A percentile compares a stretch with the other conserved stretches of the same genome.
phyloP scores from a whole-genome alignment of 306 rosid species.

The Prosopis cineraria region DNA sequence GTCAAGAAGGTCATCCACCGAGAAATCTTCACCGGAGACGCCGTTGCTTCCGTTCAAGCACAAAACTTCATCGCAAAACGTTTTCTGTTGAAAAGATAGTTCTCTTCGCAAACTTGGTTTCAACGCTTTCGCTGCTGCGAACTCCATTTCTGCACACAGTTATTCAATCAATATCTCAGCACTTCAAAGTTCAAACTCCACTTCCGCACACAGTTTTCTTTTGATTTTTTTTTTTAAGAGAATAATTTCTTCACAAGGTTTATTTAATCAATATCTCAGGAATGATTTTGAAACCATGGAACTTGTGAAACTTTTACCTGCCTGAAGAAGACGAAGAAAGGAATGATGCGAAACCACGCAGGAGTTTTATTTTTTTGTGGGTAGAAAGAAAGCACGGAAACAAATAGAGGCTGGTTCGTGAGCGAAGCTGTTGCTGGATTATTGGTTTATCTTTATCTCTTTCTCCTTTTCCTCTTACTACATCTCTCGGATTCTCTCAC shows the following conservation, averaged over 20 bases:
- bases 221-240: too few species aligned
- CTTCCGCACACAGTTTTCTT: too few species aligned
- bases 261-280: neutral
- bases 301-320: constrained; percentile 40
- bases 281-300: neutral
- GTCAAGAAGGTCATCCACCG: constrained; percentile 77
- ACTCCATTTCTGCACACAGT: constrained; percentile 61
- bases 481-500: neutral
- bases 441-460: constrained; percentile 43
- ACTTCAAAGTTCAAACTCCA: too few species aligned
- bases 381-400: constrained; percentile 42
- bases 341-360: constrained; percentile 25
- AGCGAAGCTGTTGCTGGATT: constrained; percentile 56
- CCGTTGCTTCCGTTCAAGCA: constrained; percentile 45
- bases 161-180: neutral
- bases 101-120: constrained; percentile 67
- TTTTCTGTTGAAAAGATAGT: constrained; percentile 43
- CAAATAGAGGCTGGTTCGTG: constrained; percentile 37
- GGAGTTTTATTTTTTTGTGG: constrained; percentile 41
- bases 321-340: constrained; percentile 31
- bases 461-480: neutral
- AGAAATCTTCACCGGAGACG: constrained; percentile 68
- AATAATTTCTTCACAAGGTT: constrained; percentile 46
- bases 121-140: constrained; percentile 63
- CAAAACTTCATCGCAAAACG: constrained; percentile 45